These are phyloP conservation scores for Coemansia erecta DNA, from an alignment of 192 early-diverging fungal genomes.

Conservation along the genomic window DNA sequence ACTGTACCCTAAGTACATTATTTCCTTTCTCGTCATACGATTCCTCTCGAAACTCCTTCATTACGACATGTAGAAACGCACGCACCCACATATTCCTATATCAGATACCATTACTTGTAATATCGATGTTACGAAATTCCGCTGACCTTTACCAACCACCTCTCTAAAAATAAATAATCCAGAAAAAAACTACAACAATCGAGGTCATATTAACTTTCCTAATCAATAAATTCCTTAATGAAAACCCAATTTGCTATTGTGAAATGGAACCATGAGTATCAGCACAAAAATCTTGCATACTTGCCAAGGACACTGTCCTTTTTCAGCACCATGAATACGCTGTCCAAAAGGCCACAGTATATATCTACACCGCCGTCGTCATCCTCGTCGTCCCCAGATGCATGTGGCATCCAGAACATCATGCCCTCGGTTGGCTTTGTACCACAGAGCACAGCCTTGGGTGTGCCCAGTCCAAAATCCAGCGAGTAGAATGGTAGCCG, in stretches of 20 bases:
- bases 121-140: no score
- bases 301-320: slow-evolving; percentile 9
- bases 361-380: slow-evolving; percentile 24
- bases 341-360: slow-evolving; percentile 13
- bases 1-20: not conserved
- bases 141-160: no score
- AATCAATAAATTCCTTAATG: not conserved
- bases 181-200: no score
- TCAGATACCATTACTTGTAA: no score
- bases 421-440: slow-evolving; percentile 17
- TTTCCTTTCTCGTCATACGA: not conserved
- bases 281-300: slow-evolving; percentile 15
- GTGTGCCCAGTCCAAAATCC: slow-evolving; percentile 25
- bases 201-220: no score
- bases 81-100: no score
- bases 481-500: slow-evolving; percentile 21
- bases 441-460: slow-evolving; percentile 9
- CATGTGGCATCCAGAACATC: slow-evolving; percentile 20
- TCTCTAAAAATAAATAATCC: no score
- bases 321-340: slow-evolving; percentile 15
- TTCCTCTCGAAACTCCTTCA: no score
- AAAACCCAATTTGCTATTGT: not conserved
- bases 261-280: slow-evolving; percentile 1
- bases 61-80: no score
- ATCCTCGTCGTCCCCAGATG: slow-evolving; percentile 1